Evolutionary conservation across 495 filamentous ascomycete species (phyloP), one percentile per base, ranked within the genome.

Genomic region (Penicillium diatomitis): DNA sequence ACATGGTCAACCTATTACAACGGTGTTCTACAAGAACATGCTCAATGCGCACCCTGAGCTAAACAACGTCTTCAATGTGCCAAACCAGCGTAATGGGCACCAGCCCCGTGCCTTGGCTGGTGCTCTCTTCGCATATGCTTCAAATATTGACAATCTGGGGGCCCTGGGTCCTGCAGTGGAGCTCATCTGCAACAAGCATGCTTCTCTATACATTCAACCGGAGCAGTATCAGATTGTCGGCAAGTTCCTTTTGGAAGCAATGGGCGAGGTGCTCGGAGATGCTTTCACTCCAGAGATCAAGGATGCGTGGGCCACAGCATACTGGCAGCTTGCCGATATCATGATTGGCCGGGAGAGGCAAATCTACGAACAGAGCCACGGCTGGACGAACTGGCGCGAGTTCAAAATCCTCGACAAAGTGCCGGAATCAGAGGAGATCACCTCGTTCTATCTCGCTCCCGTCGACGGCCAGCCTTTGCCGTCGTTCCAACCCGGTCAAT

Each of bases 181-280:
- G 63, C 73, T 81, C 53, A 87, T 90, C 59, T 81, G 82, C 59
- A 75, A 85, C 63, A 88, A 87, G 65, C 85, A 90, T 53, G 84
- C 79, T 38, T 84, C 80, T 0, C 77, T 88, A 32, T 80, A 80
- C 64, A 80, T 90, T 54, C 65, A 75, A 48, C 78, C 85, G 27
- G 82, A 77, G 6, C 76, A 85, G 49, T 88, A 88, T 67, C 59
- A 75, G 39, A 77, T 85, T 43, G 85, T 90, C 31, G 85, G 80
- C 47, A 75, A 74, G 54, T 74, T 79, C 64, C 76, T 88, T 6
- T 72, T 90, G 44, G 76, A 74, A 43, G 82, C 83, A 32, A 85
- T 90, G 70, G 76, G 76, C 44, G 59, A 77, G 42, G 81, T 88
- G 0, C 75, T 88, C 1, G 83, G 83, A 8, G 74, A 77, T 12